Base-by-base conservation (phyloP, 768 basidiomycete species). In the Boletales sp. region DNA sequence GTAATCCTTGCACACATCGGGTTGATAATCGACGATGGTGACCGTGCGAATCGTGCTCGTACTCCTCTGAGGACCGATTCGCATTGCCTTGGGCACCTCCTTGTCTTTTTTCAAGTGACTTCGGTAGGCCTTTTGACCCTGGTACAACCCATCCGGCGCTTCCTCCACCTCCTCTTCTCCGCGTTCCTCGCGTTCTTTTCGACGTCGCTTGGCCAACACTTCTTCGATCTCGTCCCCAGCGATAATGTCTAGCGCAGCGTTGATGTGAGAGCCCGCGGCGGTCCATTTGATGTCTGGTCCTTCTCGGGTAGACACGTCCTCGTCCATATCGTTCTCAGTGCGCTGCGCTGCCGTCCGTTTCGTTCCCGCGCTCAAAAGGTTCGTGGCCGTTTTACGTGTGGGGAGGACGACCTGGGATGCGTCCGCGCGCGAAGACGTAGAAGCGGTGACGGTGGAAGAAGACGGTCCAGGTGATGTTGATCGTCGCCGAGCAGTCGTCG, bases 1-100 rank as follows among this genome's bases (percentile, higher is more conserved):
- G 71, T 99, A 99, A 70, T 98, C 95, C 70, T 99, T 99, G 72
- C 95, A 99, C 15, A 99, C 95, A 63, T 98, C 95, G 3, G 95
- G 95, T 68, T 99, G 95, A 70, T 97, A 99, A 74, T 99, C 95
- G 41, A 90, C 80, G 50, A 97, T 86, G 4, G 95, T 98, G 41
- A 95, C 94, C 3, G 91, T 94, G 49, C 93, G 81, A 58, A 99
- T 92, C 51, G 89, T 97, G 72, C 67, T 87, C 39, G 72, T 75
- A 64, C 70, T 84, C 67, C 85, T 76, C 68, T 87, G 91, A 57
- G 81, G 95, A 42, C 81, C 94, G 46, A 82, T 83, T 55, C 86
- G 82, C 86, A 94, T 94, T 15, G 87, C 83, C 67, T 93, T 94
- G 3, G 92, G 88, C 9, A 92, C 66, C 63, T 93, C 89, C 60